phyloP scores from a whole-genome alignment of 2,329 filamentous ascomycete genomes.

The Cladosporium velox region DNA sequence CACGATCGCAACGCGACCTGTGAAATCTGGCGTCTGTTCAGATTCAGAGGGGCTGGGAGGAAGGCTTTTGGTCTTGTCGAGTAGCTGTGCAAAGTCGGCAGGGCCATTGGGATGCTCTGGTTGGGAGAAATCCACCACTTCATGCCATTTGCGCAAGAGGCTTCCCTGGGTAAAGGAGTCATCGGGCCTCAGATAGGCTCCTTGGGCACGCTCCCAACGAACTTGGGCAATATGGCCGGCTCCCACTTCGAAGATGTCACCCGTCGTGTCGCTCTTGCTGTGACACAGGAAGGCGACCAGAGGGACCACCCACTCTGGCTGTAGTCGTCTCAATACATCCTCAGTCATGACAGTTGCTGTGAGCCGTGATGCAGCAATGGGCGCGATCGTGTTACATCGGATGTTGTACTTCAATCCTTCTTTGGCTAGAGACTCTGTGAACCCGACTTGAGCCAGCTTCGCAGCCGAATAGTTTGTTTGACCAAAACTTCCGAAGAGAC shows the following conservation, averaged over 20 bases:
- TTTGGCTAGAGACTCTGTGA: slow-evolving; percentile 96
- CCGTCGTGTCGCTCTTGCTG: slow-evolving; percentile 79
- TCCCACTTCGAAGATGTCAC: slow-evolving; percentile 91
- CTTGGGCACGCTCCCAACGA: slow-evolving; percentile 89
- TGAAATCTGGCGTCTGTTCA: slow-evolving; percentile 71
- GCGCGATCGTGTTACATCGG: slow-evolving; percentile 88
- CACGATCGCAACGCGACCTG: slow-evolving; percentile 79
- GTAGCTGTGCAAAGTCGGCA: slow-evolving; percentile 82
- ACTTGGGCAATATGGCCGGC: slow-evolving; percentile 91
- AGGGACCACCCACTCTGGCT: slow-evolving; percentile 93
- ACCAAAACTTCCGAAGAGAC: slow-evolving; percentile 92
- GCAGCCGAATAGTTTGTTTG: slow-evolving; percentile 95
- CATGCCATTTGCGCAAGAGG: slow-evolving; percentile 84
- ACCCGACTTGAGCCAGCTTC: slow-evolving; percentile 92
- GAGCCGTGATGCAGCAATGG: slow-evolving; percentile 93
- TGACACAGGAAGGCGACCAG: slow-evolving; percentile 87
- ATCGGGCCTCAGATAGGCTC: slow-evolving; percentile 86
- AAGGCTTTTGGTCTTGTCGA: slow-evolving; percentile 81
- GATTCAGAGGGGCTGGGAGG: slow-evolving; percentile 66
- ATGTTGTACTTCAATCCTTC: slow-evolving; percentile 99
- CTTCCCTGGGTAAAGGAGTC: slow-evolving; percentile 83
- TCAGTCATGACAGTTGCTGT: slow-evolving; percentile 95
- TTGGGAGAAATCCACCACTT: slow-evolving; percentile 78
- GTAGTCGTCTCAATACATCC: slow-evolving; percentile 79
- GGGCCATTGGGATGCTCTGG: slow-evolving; percentile 81